A percentile compares a stretch with the other conserved stretches of the same genome.
phyloP scores from a whole-genome alignment of 495 filamentous ascomycete species.

The Tuber indicum region DNA sequence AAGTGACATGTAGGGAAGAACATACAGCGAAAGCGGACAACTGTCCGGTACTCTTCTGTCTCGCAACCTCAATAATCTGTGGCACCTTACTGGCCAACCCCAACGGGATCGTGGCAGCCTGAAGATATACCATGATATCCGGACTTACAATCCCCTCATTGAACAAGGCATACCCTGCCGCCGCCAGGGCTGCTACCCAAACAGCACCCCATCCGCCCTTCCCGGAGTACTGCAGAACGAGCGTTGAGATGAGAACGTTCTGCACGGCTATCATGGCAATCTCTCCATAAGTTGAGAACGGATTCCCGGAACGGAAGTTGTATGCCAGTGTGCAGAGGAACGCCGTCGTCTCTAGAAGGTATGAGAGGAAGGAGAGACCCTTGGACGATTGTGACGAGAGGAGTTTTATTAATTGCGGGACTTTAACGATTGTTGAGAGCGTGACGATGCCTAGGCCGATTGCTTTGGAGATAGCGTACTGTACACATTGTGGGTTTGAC shows the following conservation, averaged over 20 bases:
- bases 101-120: conserved; percentile 76
- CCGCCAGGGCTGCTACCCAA: conserved; percentile 69
- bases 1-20: conserved; percentile 25
- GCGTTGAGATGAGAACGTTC: conserved; percentile 76
- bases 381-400: conserved; percentile 66
- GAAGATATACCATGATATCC: conserved; percentile 64
- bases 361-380: conserved; percentile 81
- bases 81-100: conserved; percentile 83
- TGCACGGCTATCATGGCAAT: conserved; percentile 83
- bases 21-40: conserved; percentile 91
- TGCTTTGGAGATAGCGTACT: conserved; percentile 80
- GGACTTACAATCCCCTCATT: conserved; percentile 59
- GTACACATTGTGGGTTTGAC: conserved; percentile 64
- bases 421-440: conserved; percentile 82
- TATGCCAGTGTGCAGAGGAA: conserved; percentile 84
- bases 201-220: conserved; percentile 55
- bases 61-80: conserved; percentile 79
- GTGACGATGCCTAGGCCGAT: conserved; percentile 89
- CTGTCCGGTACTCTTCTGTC: conserved; percentile 83
- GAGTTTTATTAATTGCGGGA: conserved; percentile 92
- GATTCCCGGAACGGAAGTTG: conserved; percentile 80
- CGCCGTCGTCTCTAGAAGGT: conserved; percentile 78
- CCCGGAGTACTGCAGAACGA: conserved; percentile 75
- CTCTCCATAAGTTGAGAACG: conserved; percentile 94
- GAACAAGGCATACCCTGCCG: conserved; percentile 61